Evolutionary conservation across 2,329 filamentous ascomycete species (phyloP).

Genomic region (Apiospora arundinis): DNA sequence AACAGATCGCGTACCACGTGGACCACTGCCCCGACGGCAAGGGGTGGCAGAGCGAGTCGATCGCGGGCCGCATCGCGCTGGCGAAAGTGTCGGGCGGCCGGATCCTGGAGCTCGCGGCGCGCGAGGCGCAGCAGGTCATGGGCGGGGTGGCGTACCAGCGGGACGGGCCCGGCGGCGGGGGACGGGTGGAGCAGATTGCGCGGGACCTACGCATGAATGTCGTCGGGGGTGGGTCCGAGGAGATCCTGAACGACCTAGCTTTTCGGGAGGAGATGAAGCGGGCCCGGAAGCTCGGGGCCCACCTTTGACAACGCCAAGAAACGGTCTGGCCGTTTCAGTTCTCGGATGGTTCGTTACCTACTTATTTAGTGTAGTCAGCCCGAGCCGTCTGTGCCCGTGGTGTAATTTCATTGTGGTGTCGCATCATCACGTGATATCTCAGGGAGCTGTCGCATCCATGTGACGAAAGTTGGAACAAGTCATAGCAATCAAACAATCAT

Average conservation of each 20-base stretch:
- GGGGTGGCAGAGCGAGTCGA: conserved; percentile 94
- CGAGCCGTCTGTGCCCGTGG: too few species aligned
- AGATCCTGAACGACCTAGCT: conserved; percentile 98
- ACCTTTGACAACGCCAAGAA: conserved; percentile 66
- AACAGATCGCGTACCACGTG: conserved; percentile 94
- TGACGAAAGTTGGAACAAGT: background rate
- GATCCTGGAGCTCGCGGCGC: conserved; percentile 96
- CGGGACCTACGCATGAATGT: conserved; percentile 95
- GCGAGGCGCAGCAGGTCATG: conserved; percentile 97
- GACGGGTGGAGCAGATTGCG: conserved; percentile 93
- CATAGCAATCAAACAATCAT: background rate
- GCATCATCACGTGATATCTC: background rate
- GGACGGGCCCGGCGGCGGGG: conserved; percentile 72
- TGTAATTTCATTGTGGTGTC: background rate
- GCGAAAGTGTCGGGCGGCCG: conserved; percentile 93
- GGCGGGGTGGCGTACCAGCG: conserved; percentile 87
- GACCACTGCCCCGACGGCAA: conserved; percentile 62
- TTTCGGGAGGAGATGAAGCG: conserved; percentile 90
- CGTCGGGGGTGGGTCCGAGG: conserved; percentile 93
- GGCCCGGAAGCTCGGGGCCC: conserved; percentile 92
- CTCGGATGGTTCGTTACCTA: too few species aligned
- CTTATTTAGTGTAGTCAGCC: too few species aligned
- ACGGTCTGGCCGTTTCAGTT: too few species aligned
- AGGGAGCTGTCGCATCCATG: too few species aligned
- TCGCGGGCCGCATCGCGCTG: conserved; percentile 93